Evolutionary conservation across 331 rosid species (phyloP).

Genomic region (Pyrus hybrid): DNA sequence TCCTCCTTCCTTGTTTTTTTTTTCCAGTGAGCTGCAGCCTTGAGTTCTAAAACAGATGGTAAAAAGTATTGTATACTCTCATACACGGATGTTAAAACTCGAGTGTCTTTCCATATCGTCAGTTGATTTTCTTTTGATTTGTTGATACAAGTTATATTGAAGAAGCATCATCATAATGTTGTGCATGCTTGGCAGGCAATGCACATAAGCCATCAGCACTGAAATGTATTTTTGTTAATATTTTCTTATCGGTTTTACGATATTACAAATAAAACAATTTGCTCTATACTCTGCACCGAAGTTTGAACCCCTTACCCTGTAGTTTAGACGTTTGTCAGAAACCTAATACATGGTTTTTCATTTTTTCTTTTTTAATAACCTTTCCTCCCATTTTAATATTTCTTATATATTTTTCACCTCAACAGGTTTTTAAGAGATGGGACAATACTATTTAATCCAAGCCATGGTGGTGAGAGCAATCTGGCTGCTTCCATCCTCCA

Average conservation of each 20-base stretch:
- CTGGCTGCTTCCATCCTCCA: neutral
- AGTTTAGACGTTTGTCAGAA: neutral
- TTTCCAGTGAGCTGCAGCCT: slow-evolving; percentile 5
- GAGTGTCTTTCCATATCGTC: neutral
- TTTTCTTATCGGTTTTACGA: neutral
- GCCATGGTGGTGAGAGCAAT: neutral
- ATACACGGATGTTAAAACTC: neutral
- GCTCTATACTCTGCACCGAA: neutral
- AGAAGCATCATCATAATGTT: neutral
- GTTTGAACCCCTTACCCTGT: neutral
- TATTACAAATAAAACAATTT: no score
- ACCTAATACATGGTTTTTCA: neutral
- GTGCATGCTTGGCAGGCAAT: neutral
- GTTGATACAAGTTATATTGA: neutral
- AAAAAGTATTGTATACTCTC: slow-evolving; percentile 1
- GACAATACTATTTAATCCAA: slow-evolving; percentile 25
- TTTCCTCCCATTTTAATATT: neutral
- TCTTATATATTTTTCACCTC: neutral
- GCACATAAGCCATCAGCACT: neutral
- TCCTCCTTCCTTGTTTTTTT: neutral
- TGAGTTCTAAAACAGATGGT: slow-evolving; percentile 9
- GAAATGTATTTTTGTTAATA: neutral
- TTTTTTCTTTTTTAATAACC: neutral
- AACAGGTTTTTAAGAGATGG: slow-evolving; percentile 7
- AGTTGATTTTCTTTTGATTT: slow-evolving; percentile 13